Base-by-base conservation (phyloP, 169 alveolate genomes). In the Cryptosporidium felis region DNA sequence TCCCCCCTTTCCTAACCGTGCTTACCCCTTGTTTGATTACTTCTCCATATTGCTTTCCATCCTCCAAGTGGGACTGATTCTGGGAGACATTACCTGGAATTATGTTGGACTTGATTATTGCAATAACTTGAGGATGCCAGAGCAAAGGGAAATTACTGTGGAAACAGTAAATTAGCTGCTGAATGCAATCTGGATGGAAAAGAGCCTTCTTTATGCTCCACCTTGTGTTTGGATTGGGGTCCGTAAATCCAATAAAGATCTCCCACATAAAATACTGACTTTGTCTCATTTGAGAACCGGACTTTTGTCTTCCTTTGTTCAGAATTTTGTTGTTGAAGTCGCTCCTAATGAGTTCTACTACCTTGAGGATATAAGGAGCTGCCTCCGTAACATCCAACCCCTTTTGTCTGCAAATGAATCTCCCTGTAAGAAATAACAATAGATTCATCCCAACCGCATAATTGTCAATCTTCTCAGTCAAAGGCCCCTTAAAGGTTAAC, bases 361-460 rank as follows among this genome's bases (percentile, higher is more conserved):
- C 90, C 34, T 82, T 88, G 45, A 91, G 63, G 44, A 92, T 90
- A 47, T 80, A 82, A 53, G 91, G 93, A n/a, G 94, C 95, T 5
- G 93, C 94, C 16, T 82, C 90, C 0, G 93, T 88, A 30, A 91
- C 93, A 58, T 92, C 95, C n/a, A 91, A 38, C 32, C 94, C 93
- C 80, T 91, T 91, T 53, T 89, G 95, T 42, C 95, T 59, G 58
- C 95, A 92, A 21, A 91, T 90, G 66, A 92, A 92, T 56, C 94
- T 88, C 14, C 95, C 95, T 46, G 95, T 89, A 5, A 92, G 80
- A 74, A 92, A 92, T 46, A 92, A 82, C 40, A 92, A 53, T 49
- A 92, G 66, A 26, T 88, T 85, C 95, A 92, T 92, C 18, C 95
- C 95, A 32, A 92, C 53, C 26, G 95, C 95, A 63, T 92, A 92